Evolutionary conservation across 2,329 filamentous ascomycete genomes (phyloP), one percentile per base, ranked within the genome.

Genomic region (Tolypocladium album): DNA sequence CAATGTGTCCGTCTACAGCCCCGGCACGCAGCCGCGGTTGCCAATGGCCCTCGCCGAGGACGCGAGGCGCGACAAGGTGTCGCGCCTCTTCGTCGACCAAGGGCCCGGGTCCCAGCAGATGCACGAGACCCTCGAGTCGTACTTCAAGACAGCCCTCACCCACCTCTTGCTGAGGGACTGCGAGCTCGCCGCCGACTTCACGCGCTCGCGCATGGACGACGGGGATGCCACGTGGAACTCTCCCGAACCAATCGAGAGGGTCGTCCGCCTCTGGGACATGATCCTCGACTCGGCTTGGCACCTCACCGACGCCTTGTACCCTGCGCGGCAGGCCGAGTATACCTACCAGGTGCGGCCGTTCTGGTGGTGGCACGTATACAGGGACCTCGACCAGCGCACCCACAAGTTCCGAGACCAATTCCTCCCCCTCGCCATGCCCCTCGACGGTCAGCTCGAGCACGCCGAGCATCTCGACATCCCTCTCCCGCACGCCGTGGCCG

Each of bases 301-400:
- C 55, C 58, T 74, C 34, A 58, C 67, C 38, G 72, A 75, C 59
- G 66, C 70, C 0, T 61, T 75, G 22, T 73, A 72, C 55, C 70
- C 72, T 42, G 70, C 66, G 2, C 68, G 68, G n/a, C 65, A 70
- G 50, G 65, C 71, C 43, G 69, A 73, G 57, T 74, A 74, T 55
- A 64, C 60, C 9, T 75, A 75, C 62, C 68, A 64, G 39, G 65
- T 65, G 24, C 65, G 71, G n/a, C 74, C 74, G 0, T 75, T 72
- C 55, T 76, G 74, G 74, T 76, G 73, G 73, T 75, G 74, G 72
- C 67, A 75, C 45, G 69, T 74, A 42, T 68, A 73, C 62, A 72
- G 70, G 58, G 68, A 74, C 55, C 68, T 74, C 60, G 69, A 73
- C 52, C 65, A 60, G 6, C 67, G 67, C 1, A 65, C 64, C 2